A percentile compares a stretch with the other conserved stretches of the same genome.
Evolutionary conservation across 495 filamentous ascomycete genomes (phyloP).

Genomic region (Friedmanniomyces simplex): DNA sequence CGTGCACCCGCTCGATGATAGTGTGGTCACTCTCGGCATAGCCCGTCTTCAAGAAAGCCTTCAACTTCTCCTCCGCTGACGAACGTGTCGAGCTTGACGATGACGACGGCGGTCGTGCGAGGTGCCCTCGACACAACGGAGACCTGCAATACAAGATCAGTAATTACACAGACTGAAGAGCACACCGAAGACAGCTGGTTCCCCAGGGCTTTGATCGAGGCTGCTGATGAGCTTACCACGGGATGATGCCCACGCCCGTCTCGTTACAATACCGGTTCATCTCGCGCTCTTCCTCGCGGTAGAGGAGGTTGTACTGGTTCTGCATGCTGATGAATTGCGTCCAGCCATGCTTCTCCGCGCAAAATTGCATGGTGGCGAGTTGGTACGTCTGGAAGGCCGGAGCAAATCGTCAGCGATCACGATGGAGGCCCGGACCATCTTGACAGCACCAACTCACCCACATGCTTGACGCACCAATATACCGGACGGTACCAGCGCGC

Average conservation of each 20-base stretch:
- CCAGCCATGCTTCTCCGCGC: constrained; percentile 36
- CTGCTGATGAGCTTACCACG: no score
- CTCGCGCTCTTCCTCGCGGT: constrained; percentile 34
- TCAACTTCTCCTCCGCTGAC: constrained; percentile 25
- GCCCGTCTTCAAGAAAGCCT: not conserved
- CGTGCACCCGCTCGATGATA: constrained; percentile 30
- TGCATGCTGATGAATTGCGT: constrained; percentile 35
- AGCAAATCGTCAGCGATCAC: no score
- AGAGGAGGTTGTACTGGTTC: constrained; percentile 34
- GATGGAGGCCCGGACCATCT: no score
- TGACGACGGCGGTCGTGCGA: constrained; percentile 29
- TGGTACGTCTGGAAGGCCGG: no score
- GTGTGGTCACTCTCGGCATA: constrained; percentile 24
- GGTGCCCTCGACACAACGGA: constrained; percentile 30
- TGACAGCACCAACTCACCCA: no score
- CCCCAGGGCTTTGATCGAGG: no score
- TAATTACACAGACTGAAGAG: no score
- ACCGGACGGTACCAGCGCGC: constrained; percentile 30
- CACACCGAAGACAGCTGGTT: no score
- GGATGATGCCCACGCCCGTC: constrained; percentile 33
- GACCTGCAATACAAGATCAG: no score
- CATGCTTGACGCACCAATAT: constrained; percentile 32
- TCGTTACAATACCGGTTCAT: constrained; percentile 33
- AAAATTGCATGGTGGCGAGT: constrained; percentile 29
- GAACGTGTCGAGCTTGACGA: constrained; percentile 21